Evolutionary conservation across 2,329 filamentous ascomycete species (phyloP).

Genomic region (Emergomyces africanus): DNA sequence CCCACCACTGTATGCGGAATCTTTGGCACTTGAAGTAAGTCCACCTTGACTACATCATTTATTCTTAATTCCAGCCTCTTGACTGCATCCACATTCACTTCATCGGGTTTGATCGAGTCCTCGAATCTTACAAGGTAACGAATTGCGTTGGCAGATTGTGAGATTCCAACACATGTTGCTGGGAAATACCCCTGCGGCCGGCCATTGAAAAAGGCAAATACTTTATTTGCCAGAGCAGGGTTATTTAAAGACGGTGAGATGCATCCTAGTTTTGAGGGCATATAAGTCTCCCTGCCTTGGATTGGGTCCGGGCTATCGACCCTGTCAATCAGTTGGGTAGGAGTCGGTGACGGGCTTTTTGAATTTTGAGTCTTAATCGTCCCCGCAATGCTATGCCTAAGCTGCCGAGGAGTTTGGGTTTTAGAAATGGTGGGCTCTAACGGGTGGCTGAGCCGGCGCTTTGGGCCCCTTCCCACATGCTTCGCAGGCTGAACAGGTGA

Average conservation of each 20-base stretch:
- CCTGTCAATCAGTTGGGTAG: conserved; percentile 1
- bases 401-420: neutral
- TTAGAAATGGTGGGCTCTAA: neutral
- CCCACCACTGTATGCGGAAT: conserved; percentile 31
- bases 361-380: neutral
- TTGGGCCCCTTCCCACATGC: neutral
- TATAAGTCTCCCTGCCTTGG: neutral
- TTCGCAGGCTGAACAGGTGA: neutral
- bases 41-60: conserved; percentile 36
- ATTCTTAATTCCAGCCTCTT: conserved; percentile 33
- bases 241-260: neutral
- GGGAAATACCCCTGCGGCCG: conserved; percentile 46
- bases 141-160: conserved; percentile 24
- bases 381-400: neutral
- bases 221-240: conserved; percentile 35
- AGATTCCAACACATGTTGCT: conserved; percentile 42
- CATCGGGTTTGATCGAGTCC: conserved; percentile 27
- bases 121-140: conserved; percentile 36
- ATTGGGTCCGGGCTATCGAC: conserved; percentile 1
- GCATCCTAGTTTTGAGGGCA: neutral
- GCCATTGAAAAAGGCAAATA: conserved; percentile 47
- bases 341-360: conserved; percentile 5
- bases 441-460: neutral
- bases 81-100: conserved; percentile 27
- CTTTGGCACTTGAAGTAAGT: conserved; percentile 30